These are phyloP conservation scores for Babesia bovis DNA, from an alignment of 169 alveolate genomes.

Conservation along the genomic window DNA sequence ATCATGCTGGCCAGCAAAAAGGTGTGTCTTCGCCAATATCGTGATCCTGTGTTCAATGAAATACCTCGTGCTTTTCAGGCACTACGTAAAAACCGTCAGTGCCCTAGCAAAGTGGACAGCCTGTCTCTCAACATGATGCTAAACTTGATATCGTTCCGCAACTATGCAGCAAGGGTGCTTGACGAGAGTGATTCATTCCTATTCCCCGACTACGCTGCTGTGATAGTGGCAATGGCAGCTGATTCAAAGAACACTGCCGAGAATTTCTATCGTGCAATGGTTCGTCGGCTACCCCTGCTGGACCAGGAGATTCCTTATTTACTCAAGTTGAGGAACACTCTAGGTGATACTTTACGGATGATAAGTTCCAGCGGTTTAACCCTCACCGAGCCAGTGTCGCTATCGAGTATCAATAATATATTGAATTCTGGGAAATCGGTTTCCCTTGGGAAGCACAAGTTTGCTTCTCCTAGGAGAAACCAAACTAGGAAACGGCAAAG, in stretches of 20 bases:
- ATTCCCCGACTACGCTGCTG: conserved; percentile 40
- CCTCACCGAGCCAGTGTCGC: conserved; percentile 6
- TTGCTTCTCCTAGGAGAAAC: neutral
- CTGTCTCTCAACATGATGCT: conserved; percentile 49
- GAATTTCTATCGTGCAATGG: neutral
- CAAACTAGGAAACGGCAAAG: neutral
- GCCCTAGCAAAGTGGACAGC: conserved; percentile 2
- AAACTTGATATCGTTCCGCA: conserved; percentile 51
- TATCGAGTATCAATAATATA: neutral
- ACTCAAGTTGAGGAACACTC: conserved; percentile 30
- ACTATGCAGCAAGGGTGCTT: conserved; percentile 50
- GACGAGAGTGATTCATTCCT: conserved; percentile 49
- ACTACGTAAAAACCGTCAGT: conserved; percentile 3
- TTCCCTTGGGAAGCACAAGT: neutral
- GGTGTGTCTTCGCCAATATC: conserved; percentile 54
- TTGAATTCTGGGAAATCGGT: conserved; percentile 1
- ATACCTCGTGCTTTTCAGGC: neutral
- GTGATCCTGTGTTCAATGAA: conserved; percentile 26
- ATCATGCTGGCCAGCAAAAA: conserved; percentile 44
- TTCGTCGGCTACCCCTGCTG: conserved; percentile 15
- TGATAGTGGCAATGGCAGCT: conserved; percentile 13
- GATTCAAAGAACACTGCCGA: neutral
- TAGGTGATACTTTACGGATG: neutral
- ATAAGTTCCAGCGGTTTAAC: neutral
- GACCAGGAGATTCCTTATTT: conserved; percentile 46